Base-by-base conservation (phyloP, 2,329 filamentous ascomycete species). In the Sordariomycetes sp. region DNA sequence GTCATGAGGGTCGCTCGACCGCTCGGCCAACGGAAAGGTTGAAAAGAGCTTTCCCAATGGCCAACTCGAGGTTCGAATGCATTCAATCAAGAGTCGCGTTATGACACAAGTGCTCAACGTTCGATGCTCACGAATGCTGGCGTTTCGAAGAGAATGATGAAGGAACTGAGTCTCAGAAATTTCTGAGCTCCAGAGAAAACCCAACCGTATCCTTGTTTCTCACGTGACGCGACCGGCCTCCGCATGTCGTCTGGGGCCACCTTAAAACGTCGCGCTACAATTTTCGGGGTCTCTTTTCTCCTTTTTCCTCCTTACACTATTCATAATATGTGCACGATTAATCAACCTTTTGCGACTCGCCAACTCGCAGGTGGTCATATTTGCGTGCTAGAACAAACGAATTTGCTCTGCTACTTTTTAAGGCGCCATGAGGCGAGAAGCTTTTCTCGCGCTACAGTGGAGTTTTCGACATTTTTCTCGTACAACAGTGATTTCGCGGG, bases 341-440 rank as follows among this genome's bases (percentile, higher is more conserved):
- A 75, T 75, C 71, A 75, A 75, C 68, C 69, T 66, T 59, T 59
- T 50, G 58, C 50, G 55, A 70, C 47, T 61, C 55, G 37, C 53
- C 58, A 55, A 72, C 65, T 70, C 59, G 51, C 55, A 61, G 49
- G 62, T 63, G 70, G 70, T 75, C 71, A 75, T 70, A 74, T 72
- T 70, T 70, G 56, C 58, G 66, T 73, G 71, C 70, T 50, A 75
- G 68, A n/a, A 75, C 39, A 39, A 62, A 70, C 42, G 49, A 54
- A 50, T 39, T 14, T 26, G n/a, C 26, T 30, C 15, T 34, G n/a
- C 11, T 27, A 21, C 12, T 21, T 20, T 20, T 24, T n/a, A n/a
- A n/a, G n/a, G n/a, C n/a, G n/a, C n/a, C n/a, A n/a, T n/a, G n/a
- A n/a, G n/a, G n/a, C n/a, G n/a, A n/a, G n/a, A n/a, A n/a, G n/a